phyloP scores from a whole-genome alignment of 1,284 basidiomycete genomes.

The Fomitopsis pinicola region DNA sequence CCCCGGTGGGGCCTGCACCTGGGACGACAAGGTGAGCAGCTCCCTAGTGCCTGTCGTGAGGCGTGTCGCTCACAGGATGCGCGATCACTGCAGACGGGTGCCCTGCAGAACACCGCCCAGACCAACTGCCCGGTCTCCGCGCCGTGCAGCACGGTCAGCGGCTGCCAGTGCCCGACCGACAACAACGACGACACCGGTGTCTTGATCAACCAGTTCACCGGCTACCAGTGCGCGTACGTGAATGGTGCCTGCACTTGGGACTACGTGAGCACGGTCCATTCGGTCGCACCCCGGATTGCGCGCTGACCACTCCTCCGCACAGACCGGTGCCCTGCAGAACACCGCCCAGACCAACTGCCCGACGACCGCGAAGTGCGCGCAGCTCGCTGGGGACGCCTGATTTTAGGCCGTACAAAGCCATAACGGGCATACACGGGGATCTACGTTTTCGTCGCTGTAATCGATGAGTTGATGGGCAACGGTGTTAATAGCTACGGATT shows the following conservation, averaged over 20 bases:
- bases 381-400: conserved; percentile 11
- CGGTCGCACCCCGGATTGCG: not conserved
- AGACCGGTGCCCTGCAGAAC: conserved; percentile 16
- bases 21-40: conserved; percentile 9
- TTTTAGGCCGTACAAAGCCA: too few relatives aligned
- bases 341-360: conserved; percentile 18
- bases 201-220: conserved; percentile 22
- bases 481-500: too few relatives aligned
- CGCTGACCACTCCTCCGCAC: not conserved
- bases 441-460: too few relatives aligned
- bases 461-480: too few relatives aligned
- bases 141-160: conserved; percentile 15
- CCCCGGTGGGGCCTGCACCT: conserved; percentile 12
- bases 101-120: conserved; percentile 18
- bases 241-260: conserved; percentile 24
- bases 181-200: conserved; percentile 17
- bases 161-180: conserved; percentile 20
- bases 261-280: conserved; percentile 11
- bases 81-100: conserved; percentile 10
- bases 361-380: conserved; percentile 4
- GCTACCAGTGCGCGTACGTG: conserved; percentile 23
- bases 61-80: not conserved
- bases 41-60: not conserved
- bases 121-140: conserved; percentile 20
- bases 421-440: too few relatives aligned